Evolutionary conservation across 176 grass and related monocot genomes (phyloP).

Genomic region (Poa pratensis): DNA sequence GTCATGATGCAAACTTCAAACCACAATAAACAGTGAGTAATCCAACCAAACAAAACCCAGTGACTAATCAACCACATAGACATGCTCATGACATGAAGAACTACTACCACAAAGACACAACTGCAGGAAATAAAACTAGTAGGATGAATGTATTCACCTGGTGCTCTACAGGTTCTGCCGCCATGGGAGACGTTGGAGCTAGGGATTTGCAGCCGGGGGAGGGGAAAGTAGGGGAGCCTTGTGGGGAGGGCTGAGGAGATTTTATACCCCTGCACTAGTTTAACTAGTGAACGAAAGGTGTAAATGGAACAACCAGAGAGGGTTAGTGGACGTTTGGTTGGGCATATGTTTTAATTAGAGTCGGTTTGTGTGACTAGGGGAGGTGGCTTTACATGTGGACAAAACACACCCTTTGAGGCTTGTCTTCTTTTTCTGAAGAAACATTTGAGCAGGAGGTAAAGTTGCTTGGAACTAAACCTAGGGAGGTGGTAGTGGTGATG

Average conservation of each 20-base stretch:
- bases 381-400: constrained; percentile 52
- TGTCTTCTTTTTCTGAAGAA: constrained; percentile 25
- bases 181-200: constrained; percentile 43
- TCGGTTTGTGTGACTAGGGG: constrained; percentile 29
- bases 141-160: constrained; percentile 44
- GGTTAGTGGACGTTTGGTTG: constrained; percentile 38
- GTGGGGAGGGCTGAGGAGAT: constrained; percentile 30
- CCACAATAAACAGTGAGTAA: constrained; percentile 3
- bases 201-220: constrained; percentile 17
- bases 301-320: constrained; percentile 5
- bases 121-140: neutral
- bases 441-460: constrained; percentile 14
- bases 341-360: constrained; percentile 24
- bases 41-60: neutral
- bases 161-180: constrained; percentile 52
- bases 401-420: constrained; percentile 41
- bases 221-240: constrained; percentile 57
- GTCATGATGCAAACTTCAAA: neutral
- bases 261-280: constrained; percentile 51
- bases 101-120: neutral
- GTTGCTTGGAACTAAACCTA: constrained; percentile 41
- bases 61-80: neutral
- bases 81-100: constrained; percentile 3
- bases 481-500: constrained; percentile 27
- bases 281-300: constrained; percentile 44